phyloP scores from a whole-genome alignment of 495 filamentous ascomycete species.

The Lophium mytilinum region DNA sequence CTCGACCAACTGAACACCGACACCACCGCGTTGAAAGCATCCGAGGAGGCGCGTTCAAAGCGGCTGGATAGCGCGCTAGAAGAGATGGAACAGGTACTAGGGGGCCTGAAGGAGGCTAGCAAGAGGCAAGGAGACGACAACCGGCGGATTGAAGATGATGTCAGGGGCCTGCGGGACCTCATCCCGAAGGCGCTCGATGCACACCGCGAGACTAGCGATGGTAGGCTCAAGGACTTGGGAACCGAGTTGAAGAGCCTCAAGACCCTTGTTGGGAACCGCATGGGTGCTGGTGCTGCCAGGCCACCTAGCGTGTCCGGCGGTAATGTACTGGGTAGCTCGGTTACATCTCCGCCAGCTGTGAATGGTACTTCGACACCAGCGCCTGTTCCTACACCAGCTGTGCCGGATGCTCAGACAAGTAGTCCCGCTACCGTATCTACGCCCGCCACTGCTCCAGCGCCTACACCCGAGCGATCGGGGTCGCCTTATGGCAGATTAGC shows the following conservation, averaged over 20 bases:
- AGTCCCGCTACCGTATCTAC: conserved; percentile 22
- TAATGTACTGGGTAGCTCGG: conserved; percentile 21
- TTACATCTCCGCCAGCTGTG: conserved; percentile 2
- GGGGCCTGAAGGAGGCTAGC: conserved; percentile 69
- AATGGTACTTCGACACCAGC: conserved; percentile 27
- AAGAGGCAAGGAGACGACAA: conserved; percentile 76
- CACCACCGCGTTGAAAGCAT: conserved; percentile 73
- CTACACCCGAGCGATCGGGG: conserved; percentile 2
- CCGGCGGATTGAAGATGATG: conserved; percentile 75
- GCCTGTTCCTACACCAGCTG: conserved; percentile 33
- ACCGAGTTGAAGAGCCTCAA: conserved; percentile 89
- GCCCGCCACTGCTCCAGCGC: conserved; percentile 14
- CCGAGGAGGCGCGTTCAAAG: conserved; percentile 77
- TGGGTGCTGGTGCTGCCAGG: conserved; percentile 44
- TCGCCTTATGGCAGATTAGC: conserved; percentile 28
- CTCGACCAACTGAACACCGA: conserved; percentile 89
- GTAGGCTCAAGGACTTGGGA: conserved; percentile 72
- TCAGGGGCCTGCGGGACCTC: conserved; percentile 68
- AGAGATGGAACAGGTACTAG: conserved; percentile 76
- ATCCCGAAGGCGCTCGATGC: conserved; percentile 83
- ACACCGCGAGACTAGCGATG: conserved; percentile 77
- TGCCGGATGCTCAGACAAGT: conserved; percentile 28
- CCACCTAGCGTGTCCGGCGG: conserved; percentile 30
- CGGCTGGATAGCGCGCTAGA: conserved; percentile 73
- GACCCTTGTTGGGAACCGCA: conserved; percentile 70